A percentile compares a stretch with the other conserved stretches of the same genome.
phyloP scores from a whole-genome alignment of 169 alveolate species.

The Eimeria sp. region DNA sequence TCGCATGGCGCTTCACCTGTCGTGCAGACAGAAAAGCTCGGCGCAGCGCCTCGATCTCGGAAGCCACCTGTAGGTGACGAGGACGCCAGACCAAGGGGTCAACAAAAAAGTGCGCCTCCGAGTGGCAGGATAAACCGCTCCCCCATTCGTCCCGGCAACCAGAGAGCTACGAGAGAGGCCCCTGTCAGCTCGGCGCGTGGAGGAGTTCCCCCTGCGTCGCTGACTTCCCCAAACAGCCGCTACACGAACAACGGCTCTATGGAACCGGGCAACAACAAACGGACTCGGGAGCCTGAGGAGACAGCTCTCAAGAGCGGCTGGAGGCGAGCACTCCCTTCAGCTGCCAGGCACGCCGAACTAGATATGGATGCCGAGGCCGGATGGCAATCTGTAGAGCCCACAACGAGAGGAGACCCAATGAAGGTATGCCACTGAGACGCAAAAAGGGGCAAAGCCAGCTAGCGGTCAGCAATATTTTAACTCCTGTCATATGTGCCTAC shows the following conservation, averaged over 20 bases:
- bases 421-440: background rate
- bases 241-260: background rate
- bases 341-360: slow-evolving; percentile 10
- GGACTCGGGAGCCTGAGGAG: slow-evolving; percentile 27
- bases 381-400: slow-evolving; percentile 55
- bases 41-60: background rate
- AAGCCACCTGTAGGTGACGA: background rate
- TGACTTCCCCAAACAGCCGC: slow-evolving; percentile 23
- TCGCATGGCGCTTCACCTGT: slow-evolving; percentile 44
- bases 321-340: slow-evolving; percentile 25
- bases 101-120: background rate
- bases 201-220: background rate
- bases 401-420: background rate
- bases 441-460: background rate
- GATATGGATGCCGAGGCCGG: slow-evolving; percentile 58
- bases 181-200: background rate
- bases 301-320: slow-evolving; percentile 4
- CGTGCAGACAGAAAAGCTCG: background rate
- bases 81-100: slow-evolving; percentile 1
- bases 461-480: background rate
- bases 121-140: background rate
- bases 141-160: background rate
- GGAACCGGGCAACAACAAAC: slow-evolving; percentile 64
- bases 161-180: slow-evolving; percentile 2
- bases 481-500: background rate